A percentile compares a stretch with the other conserved stretches of the same genome.
Conservation (phyloP, 2,329 filamentous ascomycete species). For the Corniculantispora saksenae region DNA sequence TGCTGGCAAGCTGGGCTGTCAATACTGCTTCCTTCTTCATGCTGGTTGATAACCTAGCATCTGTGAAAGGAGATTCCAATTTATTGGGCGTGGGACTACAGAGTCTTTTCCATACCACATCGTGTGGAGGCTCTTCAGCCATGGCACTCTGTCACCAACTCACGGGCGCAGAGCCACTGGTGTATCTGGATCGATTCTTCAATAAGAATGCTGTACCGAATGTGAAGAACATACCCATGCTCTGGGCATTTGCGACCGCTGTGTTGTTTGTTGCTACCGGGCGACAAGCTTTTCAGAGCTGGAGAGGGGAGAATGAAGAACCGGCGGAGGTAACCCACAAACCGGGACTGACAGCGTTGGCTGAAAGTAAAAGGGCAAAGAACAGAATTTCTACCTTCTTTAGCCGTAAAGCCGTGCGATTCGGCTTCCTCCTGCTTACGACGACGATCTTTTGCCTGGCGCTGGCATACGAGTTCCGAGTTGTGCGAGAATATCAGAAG, state of each 20-base stretch:
- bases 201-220: slow-evolving; percentile 1
- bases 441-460: background rate
- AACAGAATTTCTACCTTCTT: background rate
- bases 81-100: background rate
- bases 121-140: background rate
- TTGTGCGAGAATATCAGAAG: slow-evolving; percentile 11
- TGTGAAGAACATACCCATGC: background rate
- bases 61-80: background rate
- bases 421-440: background rate
- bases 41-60: background rate
- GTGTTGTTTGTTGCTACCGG: background rate
- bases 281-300: background rate
- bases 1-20: background rate
- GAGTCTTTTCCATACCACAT: slow-evolving; percentile 7
- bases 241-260: background rate
- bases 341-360: slow-evolving; percentile 1
- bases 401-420: background rate
- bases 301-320: background rate
- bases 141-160: slow-evolving; percentile 14
- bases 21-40: slow-evolving; percentile 2
- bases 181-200: slow-evolving; percentile 2
- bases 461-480: background rate
- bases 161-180: background rate
- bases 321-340: background rate
- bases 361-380: background rate